These are phyloP conservation scores for Somion occarium DNA, from an alignment of 1,284 basidiomycete genomes.

Conservation along the genomic window DNA sequence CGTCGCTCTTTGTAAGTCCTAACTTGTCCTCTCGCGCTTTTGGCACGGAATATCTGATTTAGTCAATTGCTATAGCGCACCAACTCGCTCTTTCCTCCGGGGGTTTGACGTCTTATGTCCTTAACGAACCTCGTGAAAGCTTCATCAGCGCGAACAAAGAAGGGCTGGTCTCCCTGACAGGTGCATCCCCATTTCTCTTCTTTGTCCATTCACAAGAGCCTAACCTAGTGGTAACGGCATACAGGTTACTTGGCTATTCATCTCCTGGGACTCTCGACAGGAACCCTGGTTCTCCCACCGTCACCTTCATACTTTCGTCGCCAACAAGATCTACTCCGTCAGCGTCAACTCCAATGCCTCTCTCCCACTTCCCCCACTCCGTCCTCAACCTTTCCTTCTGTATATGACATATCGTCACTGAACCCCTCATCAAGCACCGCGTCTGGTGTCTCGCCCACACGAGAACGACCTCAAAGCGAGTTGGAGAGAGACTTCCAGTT, in stretches of 20 bases:
- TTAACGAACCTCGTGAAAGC: constrained; percentile 56
- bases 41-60: background rate
- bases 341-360: background rate
- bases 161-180: constrained; percentile 78
- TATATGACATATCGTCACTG: background rate
- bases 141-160: constrained; percentile 88
- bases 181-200: constrained; percentile 38
- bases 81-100: constrained; percentile 57
- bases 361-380: constrained; percentile 13
- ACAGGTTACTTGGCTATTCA: constrained; percentile 90
- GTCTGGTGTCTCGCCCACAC: background rate
- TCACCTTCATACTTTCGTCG: constrained; percentile 68
- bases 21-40: background rate
- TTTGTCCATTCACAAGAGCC: constrained; percentile 3
- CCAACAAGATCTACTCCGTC: constrained; percentile 17
- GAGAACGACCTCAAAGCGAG: background rate
- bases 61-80: constrained; percentile 45
- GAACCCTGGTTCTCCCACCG: constrained; percentile 77
- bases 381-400: background rate
- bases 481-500: background rate
- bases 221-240: background rate
- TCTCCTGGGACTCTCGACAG: constrained; percentile 79
- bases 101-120: constrained; percentile 59
- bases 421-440: background rate
- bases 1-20: constrained; percentile 55